Base-by-base conservation (phyloP, 768 basidiomycete genomes). In the Baorangia bicolor region DNA sequence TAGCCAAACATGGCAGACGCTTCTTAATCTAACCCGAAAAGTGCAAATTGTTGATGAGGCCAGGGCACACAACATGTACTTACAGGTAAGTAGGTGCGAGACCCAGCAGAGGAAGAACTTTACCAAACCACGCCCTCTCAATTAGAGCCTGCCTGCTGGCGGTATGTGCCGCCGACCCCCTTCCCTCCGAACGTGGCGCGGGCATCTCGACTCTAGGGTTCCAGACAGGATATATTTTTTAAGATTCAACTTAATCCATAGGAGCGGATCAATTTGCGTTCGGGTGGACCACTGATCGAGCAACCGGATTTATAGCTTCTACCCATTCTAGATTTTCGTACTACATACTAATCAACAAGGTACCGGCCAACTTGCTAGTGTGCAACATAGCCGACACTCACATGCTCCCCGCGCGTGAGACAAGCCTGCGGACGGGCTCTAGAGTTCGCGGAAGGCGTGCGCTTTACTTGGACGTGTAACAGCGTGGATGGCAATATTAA, bases 21-120 rank as follows among this genome's bases (percentile, higher is more conserved):
- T 48, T 59, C 44, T 56, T 60, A 72, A 71, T 71, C 60, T 71
- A 73, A 47, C 69, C 69, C 33, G 49, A 73, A 69, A 67, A 55
- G 69, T 72, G 57, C 37, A 73, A 67, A 71, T 71, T 66, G 56
- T 38, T 5, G 57, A 66, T 56, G n/a, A n/a, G n/a, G n/a, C 56
- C 55, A 59, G 62, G 67, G 68, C 50, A 44, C 56, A 38, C 57
- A 56, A 58, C 65, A 63, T 56, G 59, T 50, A 49, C 48, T 49
- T 49, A 61, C 55, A 58, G 50, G 51, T 63, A 42, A 56, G 59
- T 47, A 34, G 25, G 55, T 47, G 60, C 56, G 43, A 58, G 21
- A 47, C 7, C 35, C 44, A 51, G 49, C 45, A 51, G 55, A 52
- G 57, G 11, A 59, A 53, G 31, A 38, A 39, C 47, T 34, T 71